Percentiles rank a stretch among this genome's conserved stretches.
These are phyloP conservation scores for Vanilla planifolia DNA, from an alignment of 106 monocot genomes.

Conservation along the genomic window DNA sequence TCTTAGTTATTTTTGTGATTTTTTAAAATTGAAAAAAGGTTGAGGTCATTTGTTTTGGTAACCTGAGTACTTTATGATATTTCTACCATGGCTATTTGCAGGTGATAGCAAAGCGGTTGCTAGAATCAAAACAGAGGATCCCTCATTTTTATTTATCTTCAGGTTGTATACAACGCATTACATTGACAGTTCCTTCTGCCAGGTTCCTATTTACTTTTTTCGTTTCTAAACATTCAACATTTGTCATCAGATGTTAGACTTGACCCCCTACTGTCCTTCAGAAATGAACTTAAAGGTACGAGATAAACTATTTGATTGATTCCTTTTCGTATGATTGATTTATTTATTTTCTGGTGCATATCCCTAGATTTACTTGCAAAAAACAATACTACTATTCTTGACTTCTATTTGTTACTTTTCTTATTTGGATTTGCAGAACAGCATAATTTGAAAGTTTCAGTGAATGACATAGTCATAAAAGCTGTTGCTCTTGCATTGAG, in stretches of 20 bases:
- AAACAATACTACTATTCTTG: neutral
- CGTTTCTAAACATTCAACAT: constrained; percentile 11
- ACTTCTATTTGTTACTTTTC: neutral
- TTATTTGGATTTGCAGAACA: constrained; percentile 60
- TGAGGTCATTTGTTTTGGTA: no score
- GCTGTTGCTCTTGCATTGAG: constrained; percentile 86
- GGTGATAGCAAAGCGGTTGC: constrained; percentile 75
- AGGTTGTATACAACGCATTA: constrained; percentile 34
- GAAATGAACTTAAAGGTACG: constrained; percentile 84
- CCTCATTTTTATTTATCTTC: constrained; percentile 92
- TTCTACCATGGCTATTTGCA: neutral
- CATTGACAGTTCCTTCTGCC: neutral
- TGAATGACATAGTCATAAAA: constrained; percentile 94
- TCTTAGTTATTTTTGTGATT: no score
- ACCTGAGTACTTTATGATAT: neutral
- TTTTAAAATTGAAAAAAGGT: no score
- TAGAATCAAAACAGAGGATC: constrained; percentile 85
- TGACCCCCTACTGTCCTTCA: constrained; percentile 81
- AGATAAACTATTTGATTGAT: neutral
- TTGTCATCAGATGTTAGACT: constrained; percentile 66
- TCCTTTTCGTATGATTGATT: constrained; percentile 5
- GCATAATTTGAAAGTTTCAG: constrained; percentile 90
- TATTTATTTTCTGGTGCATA: neutral
- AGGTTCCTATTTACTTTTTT: constrained; percentile 1
- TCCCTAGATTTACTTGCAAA: neutral